These are phyloP conservation scores for Sarocladium kiliense DNA, from an alignment of 2,329 filamentous ascomycete genomes.

Conservation along the genomic window DNA sequence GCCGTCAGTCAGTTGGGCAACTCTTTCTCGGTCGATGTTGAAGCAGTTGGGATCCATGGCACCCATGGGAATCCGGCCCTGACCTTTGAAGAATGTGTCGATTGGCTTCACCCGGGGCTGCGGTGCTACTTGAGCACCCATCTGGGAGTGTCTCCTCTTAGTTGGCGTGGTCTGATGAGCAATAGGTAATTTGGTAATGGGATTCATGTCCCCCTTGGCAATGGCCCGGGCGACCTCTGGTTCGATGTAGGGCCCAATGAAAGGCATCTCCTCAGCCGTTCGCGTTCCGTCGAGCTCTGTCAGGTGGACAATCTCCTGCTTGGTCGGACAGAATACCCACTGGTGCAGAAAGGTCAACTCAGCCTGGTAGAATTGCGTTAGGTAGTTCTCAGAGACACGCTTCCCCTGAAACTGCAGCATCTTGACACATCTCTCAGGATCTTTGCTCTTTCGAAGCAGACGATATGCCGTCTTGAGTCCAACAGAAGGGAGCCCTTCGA, in stretches of 20 bases:
- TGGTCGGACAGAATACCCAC: slow-evolving; percentile 81
- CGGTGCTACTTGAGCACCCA: slow-evolving; percentile 13
- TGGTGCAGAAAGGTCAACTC: slow-evolving; percentile 93
- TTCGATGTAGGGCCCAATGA: slow-evolving; percentile 71
- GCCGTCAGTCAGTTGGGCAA: slow-evolving; percentile 43
- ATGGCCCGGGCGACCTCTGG: slow-evolving; percentile 66
- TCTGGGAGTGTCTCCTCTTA: slow-evolving; percentile 37
- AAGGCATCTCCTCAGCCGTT: slow-evolving; percentile 67
- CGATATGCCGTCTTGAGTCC: slow-evolving; percentile 92
- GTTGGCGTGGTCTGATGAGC: slow-evolving; percentile 34
- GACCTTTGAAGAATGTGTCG: slow-evolving; percentile 47
- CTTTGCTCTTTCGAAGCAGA: slow-evolving; percentile 84
- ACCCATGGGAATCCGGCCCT: slow-evolving; percentile 50
- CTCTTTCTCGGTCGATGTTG: slow-evolving; percentile 41
- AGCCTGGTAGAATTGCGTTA: slow-evolving; percentile 76
- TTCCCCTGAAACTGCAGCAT: slow-evolving; percentile 89
- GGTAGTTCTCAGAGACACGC: slow-evolving; percentile 75
- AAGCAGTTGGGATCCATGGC: slow-evolving; percentile 61
- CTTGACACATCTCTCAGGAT: slow-evolving; percentile 73
- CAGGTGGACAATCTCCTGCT: slow-evolving; percentile 67
- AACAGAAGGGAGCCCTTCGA: slow-evolving; percentile 78
- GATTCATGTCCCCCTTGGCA: slow-evolving; percentile 77
- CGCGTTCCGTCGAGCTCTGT: slow-evolving; percentile 60
- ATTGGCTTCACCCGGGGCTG: slow-evolving; percentile 42
- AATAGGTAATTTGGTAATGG: slow-evolving; percentile 74